phyloP scores from a whole-genome alignment of 2,329 filamentous ascomycete genomes.

The Neopestalotiopsis rosae region DNA sequence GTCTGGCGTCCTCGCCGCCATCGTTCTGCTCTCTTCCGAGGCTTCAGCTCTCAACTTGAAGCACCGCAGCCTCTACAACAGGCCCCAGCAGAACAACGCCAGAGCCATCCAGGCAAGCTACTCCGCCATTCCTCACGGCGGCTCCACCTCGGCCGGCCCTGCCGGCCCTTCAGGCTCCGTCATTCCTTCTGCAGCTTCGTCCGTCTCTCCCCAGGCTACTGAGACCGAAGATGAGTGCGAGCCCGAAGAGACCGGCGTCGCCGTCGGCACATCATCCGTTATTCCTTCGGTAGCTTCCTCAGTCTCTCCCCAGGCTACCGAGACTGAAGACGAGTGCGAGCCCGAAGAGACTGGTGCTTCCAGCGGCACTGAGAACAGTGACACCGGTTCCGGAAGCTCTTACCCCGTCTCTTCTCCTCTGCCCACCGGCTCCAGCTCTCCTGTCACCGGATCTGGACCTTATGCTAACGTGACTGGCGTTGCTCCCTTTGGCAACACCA shows the following conservation, averaged over 20 bases:
- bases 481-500: slow-evolving; percentile 17
- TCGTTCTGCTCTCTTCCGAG: slow-evolving; percentile 13
- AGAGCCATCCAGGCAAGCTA: neutral
- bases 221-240: slow-evolving; percentile 8
- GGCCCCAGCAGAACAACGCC: neutral
- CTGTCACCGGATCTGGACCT: slow-evolving; percentile 1
- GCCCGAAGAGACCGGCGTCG: slow-evolving; percentile 1
- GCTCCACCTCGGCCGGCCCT: neutral
- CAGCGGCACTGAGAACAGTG: neutral
- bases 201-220: neutral
- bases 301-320: neutral
- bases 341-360: slow-evolving; percentile 11
- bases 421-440: slow-evolving; percentile 10
- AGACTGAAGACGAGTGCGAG: slow-evolving; percentile 6
- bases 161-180: neutral
- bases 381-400: neutral
- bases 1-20: slow-evolving; percentile 14
- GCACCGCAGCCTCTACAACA: slow-evolving; percentile 6
- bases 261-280: neutral
- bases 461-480: slow-evolving; percentile 20
- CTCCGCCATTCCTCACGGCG: neutral
- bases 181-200: neutral
- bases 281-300: neutral
- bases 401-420: neutral
- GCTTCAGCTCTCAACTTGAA: slow-evolving; percentile 7